A percentile compares a stretch with the other conserved stretches of the same genome.
phyloP scores from a whole-genome alignment of 2,329 filamentous ascomycete species.

The Xylaria sp. region DNA sequence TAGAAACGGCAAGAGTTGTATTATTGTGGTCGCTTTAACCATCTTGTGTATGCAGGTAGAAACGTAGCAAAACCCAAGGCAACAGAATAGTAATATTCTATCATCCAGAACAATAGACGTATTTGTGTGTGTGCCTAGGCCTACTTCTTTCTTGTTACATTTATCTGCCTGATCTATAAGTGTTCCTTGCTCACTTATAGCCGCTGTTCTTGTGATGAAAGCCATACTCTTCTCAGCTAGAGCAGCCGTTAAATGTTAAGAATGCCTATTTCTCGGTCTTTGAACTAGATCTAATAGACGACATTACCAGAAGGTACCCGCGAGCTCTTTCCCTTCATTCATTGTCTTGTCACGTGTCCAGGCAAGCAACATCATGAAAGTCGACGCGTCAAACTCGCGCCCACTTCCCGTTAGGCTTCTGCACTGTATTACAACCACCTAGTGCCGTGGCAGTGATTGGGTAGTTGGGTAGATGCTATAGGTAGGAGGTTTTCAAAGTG shows the following conservation, averaged over 20 bases:
- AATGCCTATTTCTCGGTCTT: background rate
- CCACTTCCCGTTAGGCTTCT: background rate
- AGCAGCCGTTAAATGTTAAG: background rate
- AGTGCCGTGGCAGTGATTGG: background rate
- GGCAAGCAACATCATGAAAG: background rate
- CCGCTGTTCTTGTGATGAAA: too few relatives aligned
- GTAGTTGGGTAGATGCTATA: background rate
- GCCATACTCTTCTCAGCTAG: background rate
- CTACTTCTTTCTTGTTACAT: too few relatives aligned
- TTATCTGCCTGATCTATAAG: too few relatives aligned
- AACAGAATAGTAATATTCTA: background rate
- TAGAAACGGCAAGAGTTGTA: background rate
- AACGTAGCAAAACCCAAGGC: background rate
- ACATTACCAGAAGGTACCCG: background rate
- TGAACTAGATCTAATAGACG: background rate
- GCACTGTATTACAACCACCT: background rate
- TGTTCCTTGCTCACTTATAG: too few relatives aligned
- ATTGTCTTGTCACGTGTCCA: background rate
- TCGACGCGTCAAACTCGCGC: background rate
- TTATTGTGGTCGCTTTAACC: background rate
- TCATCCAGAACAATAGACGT: too few relatives aligned
- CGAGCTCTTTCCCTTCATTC: too few relatives aligned
- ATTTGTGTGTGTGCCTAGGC: too few relatives aligned
- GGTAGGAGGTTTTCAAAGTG: background rate
- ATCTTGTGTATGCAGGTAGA: background rate